These are phyloP conservation scores for Spirogloea muscicola DNA, from an alignment of 139 green algal species.

Conservation along the genomic window DNA sequence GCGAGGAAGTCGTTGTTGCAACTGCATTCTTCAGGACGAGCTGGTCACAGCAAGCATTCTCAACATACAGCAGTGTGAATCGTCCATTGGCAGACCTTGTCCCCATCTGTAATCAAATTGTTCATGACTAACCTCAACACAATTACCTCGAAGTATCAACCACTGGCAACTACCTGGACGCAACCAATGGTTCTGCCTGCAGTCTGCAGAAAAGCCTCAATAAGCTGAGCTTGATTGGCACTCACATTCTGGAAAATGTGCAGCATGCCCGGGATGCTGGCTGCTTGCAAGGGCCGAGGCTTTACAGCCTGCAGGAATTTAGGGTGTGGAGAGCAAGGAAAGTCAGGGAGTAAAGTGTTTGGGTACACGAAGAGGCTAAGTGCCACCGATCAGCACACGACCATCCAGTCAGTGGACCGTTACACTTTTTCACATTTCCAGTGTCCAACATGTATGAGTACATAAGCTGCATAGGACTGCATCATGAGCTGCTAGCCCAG, in stretches of 20 bases:
- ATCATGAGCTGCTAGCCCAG: no score
- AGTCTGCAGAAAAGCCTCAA: background rate
- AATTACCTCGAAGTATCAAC: background rate
- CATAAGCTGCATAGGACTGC: no score
- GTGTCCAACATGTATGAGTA: background rate
- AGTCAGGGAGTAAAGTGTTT: background rate
- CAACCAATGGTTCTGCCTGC: background rate
- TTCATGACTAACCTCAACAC: no score
- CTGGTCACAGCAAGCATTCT: background rate
- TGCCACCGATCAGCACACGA: slow-evolving; percentile 2
- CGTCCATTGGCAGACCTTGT: background rate
- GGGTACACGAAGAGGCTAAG: background rate
- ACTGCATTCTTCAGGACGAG: background rate
- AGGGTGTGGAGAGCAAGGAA: background rate
- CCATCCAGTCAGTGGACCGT: background rate
- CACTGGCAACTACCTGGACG: background rate
- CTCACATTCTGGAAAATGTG: slow-evolving; percentile 84
- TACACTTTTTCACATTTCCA: slow-evolving; percentile 5
- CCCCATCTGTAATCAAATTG: background rate
- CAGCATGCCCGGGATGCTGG: slow-evolving; percentile 89
- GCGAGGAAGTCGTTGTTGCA: background rate
- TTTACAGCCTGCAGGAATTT: slow-evolving; percentile 66
- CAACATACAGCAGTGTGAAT: background rate
- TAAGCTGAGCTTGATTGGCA: background rate
- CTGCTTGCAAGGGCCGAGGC: slow-evolving; percentile 69